Evolutionary conservation across 148 eudicot species (phyloP), one percentile per base, ranked within the genome.

Genomic region (Amaranthus palmeri): DNA sequence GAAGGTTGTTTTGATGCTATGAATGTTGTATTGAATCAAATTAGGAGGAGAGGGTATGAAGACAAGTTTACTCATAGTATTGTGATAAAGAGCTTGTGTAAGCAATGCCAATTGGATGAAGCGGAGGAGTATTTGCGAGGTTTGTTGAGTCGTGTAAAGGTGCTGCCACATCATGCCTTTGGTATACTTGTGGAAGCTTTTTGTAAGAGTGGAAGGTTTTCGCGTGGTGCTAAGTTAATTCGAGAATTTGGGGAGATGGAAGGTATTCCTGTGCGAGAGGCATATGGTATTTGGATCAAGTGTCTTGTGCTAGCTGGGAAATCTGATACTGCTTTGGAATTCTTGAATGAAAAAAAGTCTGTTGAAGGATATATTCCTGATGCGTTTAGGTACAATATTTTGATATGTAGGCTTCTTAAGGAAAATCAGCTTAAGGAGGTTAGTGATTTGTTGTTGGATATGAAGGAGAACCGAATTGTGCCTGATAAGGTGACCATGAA

Each of bases 401-500:
- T 93, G 78, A 68, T 93, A 69, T 72, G 70, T 65, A 84, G 62
- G 81, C 92, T 93, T 71, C 76, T 93, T 53, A 81, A 52, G 81
- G 76, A 89, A 66, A 78, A 88, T 56, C 84, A 91, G 14, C 81
- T 91, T 10, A 72, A 72, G 11, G 97, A 93, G 67, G 93, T 91
- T 25, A 89, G 69, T 67, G 93, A 93, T 81, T 81, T 93, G 76
- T 49, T 93, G 81, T 83, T 81, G 81, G 97, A 93, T 70, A 91
- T 93, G 98, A 85, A 80, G 70, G 90, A 85, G 65, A 58, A 43
- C 10, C 60, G 72, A 25, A 57, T 91, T 45, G 77, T 73, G 14
- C 97, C 98, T 9, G 90, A 93, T 79, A 84, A 84, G 65, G 84
- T 72, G 41, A 93, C 97, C 14, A 86, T 93, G 97, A 88, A 89